Conservation (phyloP, 2,329 filamentous ascomycete genomes). For the Trichothecium roseum region DNA sequence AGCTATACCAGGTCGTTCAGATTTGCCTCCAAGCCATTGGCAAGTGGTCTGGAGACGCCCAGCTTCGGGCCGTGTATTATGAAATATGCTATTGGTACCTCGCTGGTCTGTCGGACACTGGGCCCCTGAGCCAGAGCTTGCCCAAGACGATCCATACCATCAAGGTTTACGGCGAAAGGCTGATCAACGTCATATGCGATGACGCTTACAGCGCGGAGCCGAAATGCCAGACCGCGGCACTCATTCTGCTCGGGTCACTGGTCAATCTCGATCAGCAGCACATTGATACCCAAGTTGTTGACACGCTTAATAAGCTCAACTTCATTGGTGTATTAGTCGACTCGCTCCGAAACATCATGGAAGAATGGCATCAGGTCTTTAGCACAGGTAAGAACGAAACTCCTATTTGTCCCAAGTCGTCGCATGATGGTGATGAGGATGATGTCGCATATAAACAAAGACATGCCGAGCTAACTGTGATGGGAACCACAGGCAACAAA, state of each 20-base stretch:
- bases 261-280: constrained; percentile 65
- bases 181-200: constrained; percentile 83
- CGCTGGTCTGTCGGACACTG: constrained; percentile 52
- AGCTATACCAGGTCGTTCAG: constrained; percentile 85
- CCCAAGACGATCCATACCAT: constrained; percentile 64
- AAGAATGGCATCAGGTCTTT: constrained; percentile 55
- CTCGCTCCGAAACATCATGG: constrained; percentile 66
- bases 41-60: constrained; percentile 58
- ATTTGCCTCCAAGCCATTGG: constrained; percentile 71
- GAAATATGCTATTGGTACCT: constrained; percentile 85
- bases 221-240: constrained; percentile 71
- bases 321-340: constrained; percentile 87
- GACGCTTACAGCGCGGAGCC: constrained; percentile 82
- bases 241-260: constrained; percentile 73
- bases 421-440: too few species aligned
- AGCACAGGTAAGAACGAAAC: constrained; percentile 35
- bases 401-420: constrained; percentile 4
- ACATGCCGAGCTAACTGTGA: too few species aligned
- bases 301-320: constrained; percentile 74
- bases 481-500: constrained; percentile 21
- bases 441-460: too few species aligned
- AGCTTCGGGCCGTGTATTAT: constrained; percentile 78
- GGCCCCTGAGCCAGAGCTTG: constrained; percentile 34
- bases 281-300: constrained; percentile 63
- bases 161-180: constrained; percentile 56